Percentiles rank a stretch among this genome's conserved stretches.
These are phyloP conservation scores for Aphanomyces stellatus DNA, from an alignment of 352 stramenopile species.

Conservation along the genomic window DNA sequence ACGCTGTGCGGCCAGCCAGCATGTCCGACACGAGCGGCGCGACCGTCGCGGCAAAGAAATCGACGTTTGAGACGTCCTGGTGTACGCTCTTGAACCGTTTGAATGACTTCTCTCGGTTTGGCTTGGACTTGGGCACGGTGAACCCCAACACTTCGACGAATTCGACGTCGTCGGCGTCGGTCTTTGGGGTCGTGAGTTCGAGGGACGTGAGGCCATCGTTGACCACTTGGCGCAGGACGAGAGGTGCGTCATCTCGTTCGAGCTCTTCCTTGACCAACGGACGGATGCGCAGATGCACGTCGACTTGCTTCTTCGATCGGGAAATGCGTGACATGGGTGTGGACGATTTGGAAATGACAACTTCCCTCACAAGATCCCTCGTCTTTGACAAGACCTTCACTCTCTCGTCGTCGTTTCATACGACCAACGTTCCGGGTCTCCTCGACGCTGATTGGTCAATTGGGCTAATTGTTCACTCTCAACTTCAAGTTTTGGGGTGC, in stretches of 20 bases:
- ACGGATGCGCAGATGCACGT: constrained; percentile 9
- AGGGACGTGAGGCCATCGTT: not conserved
- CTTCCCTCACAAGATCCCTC: too few relatives aligned
- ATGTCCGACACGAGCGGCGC: constrained; percentile 25
- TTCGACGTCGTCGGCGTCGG: constrained; percentile 12
- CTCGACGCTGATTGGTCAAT: too few relatives aligned
- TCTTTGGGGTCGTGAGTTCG: not conserved
- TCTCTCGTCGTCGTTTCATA: too few relatives aligned
- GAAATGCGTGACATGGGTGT: not conserved
- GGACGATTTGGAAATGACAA: too few relatives aligned
- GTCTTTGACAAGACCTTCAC: too few relatives aligned
- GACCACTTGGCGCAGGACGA: not conserved
- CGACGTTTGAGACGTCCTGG: constrained; percentile 22
- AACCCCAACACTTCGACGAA: constrained; percentile 16
- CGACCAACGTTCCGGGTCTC: too few relatives aligned
- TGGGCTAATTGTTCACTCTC: too few relatives aligned
- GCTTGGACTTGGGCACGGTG: constrained; percentile 17
- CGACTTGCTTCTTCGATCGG: not conserved
- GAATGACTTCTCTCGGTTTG: constrained; percentile 10
- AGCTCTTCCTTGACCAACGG: not conserved
- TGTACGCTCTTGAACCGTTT: not conserved
- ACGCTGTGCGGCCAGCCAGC: constrained; percentile 29
- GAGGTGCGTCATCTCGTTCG: not conserved
- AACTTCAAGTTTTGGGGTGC: too few relatives aligned
- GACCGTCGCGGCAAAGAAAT: constrained; percentile 27